Evolutionary conservation across 2,329 filamentous ascomycete genomes (phyloP).

Genomic region (Fusarium coicis): DNA sequence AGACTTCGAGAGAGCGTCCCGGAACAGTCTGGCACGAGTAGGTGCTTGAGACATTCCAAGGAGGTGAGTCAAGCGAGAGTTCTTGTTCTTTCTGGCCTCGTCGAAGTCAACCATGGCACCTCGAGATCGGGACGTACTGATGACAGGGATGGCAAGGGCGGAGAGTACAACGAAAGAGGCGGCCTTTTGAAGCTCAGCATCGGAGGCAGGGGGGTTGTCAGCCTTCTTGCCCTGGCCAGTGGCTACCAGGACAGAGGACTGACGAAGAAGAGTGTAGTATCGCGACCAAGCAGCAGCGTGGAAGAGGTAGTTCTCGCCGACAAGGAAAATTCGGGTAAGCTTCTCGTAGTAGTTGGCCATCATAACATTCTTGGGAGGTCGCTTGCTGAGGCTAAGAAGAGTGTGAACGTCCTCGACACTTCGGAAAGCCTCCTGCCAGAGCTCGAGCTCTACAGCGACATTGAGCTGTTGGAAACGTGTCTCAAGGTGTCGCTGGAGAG

Average conservation of each 20-base stretch:
- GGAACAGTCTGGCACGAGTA: conserved; percentile 90
- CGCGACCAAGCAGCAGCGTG: conserved; percentile 97
- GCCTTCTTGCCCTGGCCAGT: conserved; percentile 90
- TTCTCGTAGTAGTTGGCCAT: conserved; percentile 99
- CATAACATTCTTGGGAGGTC: conserved; percentile 98
- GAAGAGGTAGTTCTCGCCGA: conserved; percentile 99
- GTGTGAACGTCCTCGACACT: conserved; percentile 99
- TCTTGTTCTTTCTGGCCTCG: conserved; percentile 98
- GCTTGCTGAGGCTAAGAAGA: conserved; percentile 96
- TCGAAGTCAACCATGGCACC: conserved; percentile 97
- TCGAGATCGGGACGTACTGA: conserved; percentile 96
- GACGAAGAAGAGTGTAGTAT: conserved; percentile 95
- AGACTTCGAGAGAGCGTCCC: conserved; percentile 94
- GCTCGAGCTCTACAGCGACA: conserved; percentile 94
- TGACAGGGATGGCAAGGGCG: conserved; percentile 97
- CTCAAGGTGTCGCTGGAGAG: conserved; percentile 94
- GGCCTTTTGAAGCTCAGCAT: conserved; percentile 91
- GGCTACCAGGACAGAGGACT: conserved; percentile 85
- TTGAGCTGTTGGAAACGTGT: conserved; percentile 99
- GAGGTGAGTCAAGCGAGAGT: conserved; percentile 94
- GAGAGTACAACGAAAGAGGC: conserved; percentile 96
- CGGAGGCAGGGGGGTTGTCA: conserved; percentile 90
- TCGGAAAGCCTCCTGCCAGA: conserved; percentile 99
- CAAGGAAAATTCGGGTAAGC: conserved; percentile 96
- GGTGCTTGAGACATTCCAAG: conserved; percentile 92